A percentile compares a stretch with the other conserved stretches of the same genome.
Evolutionary conservation across 73 alveolate species (phyloP).

Genomic region (Symbiodinium natans): DNA sequence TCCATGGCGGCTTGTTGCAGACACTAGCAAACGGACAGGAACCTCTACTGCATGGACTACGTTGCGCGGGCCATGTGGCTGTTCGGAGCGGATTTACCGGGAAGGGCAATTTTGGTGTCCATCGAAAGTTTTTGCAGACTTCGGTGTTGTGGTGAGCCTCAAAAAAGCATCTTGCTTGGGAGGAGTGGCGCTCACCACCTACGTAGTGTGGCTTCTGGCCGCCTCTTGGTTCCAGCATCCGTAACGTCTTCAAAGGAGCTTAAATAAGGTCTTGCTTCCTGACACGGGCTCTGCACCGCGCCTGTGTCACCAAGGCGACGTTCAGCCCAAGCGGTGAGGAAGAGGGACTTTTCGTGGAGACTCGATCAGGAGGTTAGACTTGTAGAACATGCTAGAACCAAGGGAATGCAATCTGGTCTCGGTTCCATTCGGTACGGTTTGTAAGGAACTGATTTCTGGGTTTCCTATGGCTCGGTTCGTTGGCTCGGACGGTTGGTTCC

Average conservation of each 20-base stretch:
- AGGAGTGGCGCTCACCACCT: conserved; percentile 46
- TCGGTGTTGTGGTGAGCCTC: no score
- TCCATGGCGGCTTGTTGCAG: not conserved
- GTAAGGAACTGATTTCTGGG: no score
- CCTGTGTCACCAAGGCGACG: not conserved
- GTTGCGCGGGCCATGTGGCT: not conserved
- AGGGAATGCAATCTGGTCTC: no score
- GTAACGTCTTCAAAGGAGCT: not conserved
- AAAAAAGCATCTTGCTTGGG: not conserved
- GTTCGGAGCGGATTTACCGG: not conserved
- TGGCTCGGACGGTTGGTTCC: no score
- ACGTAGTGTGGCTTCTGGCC: conserved; percentile 19
- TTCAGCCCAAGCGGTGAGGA: not conserved
- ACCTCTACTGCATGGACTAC: not conserved
- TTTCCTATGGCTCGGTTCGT: no score
- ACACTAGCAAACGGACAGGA: not conserved
- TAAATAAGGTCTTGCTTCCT: not conserved
- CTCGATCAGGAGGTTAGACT: not conserved
- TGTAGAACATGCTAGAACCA: not conserved
- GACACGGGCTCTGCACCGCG: no score
- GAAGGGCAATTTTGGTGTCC: not conserved
- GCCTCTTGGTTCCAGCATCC: not conserved
- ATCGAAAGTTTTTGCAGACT: not conserved
- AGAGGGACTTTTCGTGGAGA: not conserved
- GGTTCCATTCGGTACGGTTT: no score